Evolutionary conservation across 768 basidiomycete species (phyloP).

Genomic region (Terana coerulea): DNA sequence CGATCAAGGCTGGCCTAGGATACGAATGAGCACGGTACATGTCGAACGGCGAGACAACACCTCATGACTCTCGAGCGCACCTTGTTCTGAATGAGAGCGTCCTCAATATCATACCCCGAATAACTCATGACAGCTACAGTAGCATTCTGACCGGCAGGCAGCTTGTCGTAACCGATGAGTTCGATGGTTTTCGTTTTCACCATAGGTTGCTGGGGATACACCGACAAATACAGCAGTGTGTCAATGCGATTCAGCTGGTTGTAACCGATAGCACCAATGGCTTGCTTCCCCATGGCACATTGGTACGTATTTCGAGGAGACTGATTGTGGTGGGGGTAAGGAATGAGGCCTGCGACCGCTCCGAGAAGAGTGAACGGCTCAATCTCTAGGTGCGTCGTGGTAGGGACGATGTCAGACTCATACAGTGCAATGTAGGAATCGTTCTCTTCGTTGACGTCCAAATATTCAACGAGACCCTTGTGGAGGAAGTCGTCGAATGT

Average conservation of each 20-base stretch:
- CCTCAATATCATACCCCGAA: constrained; percentile 99
- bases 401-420: constrained; percentile 76
- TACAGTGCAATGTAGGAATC: constrained; percentile 95
- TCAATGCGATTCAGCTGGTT: constrained; percentile 98
- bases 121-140: constrained; percentile 99
- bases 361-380: constrained; percentile 98
- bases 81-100: constrained; percentile 95
- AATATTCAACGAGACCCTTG: constrained; percentile 92
- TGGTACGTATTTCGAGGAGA: constrained; percentile 99
- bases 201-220: constrained; percentile 99
- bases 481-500: constrained; percentile 93
- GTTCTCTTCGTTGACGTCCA: constrained; percentile 99
- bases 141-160: constrained; percentile 98
- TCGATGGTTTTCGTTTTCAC: constrained; percentile 99
- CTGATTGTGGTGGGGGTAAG: constrained; percentile 99
- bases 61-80: constrained; percentile 36
- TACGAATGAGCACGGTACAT: not conserved
- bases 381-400: constrained; percentile 95
- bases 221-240: constrained; percentile 94
- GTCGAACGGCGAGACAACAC: constrained; percentile 1
- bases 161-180: constrained; percentile 90
- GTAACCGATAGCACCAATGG: constrained; percentile 97
- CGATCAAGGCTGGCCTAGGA: constrained; percentile 91
- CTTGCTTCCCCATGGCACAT: constrained; percentile 99
- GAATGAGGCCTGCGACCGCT: constrained; percentile 96